These are phyloP conservation scores for Mucor irregularis DNA, from an alignment of 371 early-diverging fungal genomes.

Conservation along the genomic window DNA sequence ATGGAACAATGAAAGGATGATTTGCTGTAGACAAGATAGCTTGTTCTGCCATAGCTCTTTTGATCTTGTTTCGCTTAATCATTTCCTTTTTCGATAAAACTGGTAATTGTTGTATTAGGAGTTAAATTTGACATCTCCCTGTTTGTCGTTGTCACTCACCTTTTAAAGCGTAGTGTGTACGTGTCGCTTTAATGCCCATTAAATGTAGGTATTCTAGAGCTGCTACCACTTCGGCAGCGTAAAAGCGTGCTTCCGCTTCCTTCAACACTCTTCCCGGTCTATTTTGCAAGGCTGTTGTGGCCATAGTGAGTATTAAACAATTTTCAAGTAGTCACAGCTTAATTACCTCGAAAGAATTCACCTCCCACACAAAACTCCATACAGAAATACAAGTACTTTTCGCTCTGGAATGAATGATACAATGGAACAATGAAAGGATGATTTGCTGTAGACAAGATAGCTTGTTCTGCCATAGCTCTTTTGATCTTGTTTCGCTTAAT, in stretches of 20 bases:
- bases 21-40: conserved; percentile 74
- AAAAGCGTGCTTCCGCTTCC: conserved; percentile 80
- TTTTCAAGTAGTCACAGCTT: conserved; percentile 36
- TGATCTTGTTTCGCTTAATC: conserved; percentile 70
- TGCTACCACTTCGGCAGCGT: conserved; percentile 84
- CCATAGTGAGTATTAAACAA: background rate
- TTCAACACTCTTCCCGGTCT: conserved; percentile 85
- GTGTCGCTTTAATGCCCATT: conserved; percentile 82
- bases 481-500: conserved; percentile 69
- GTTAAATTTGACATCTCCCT: no score
- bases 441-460: conserved; percentile 75
- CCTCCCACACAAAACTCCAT: conserved; percentile 99
- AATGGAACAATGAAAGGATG: conserved; percentile 97
- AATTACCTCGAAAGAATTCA: conserved; percentile 94
- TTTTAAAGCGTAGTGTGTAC: no score
- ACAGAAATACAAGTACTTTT: conserved; percentile 84
- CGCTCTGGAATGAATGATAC: conserved; percentile 92
- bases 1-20: conserved; percentile 96
- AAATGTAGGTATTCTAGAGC: conserved; percentile 90
- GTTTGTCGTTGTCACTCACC: no score
- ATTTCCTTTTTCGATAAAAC: conserved; percentile 85
- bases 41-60: conserved; percentile 75
- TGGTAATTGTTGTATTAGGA: background rate
- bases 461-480: conserved; percentile 76
- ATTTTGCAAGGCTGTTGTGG: conserved; percentile 9